Evolutionary conservation across 2,329 filamentous ascomycete genomes (phyloP).

Genomic region (Ceratocystis huliohia): DNA sequence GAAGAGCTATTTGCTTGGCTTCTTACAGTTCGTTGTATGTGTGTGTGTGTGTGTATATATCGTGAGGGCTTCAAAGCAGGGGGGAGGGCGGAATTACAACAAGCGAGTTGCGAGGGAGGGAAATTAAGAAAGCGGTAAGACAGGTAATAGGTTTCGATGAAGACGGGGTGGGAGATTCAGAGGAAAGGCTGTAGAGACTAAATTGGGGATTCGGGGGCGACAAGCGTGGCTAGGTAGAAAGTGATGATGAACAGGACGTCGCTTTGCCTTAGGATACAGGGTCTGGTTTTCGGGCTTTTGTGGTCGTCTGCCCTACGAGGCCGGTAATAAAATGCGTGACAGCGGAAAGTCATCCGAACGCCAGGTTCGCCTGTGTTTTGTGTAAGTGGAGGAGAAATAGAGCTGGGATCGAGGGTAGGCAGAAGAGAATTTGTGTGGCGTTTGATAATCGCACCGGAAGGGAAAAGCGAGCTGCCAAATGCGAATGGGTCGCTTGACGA

Average conservation of each 20-base stretch:
- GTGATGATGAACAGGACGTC: neutral
- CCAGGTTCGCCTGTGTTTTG: neutral
- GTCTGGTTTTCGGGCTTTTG: neutral
- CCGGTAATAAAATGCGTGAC: neutral
- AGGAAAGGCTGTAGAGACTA: neutral
- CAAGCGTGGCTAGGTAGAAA: neutral
- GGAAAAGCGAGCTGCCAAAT: neutral
- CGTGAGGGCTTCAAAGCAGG: neutral
- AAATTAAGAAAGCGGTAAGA: neutral
- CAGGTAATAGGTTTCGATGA: neutral
- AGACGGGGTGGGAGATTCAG: neutral
- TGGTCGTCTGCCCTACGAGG: slow-evolving; percentile 7
- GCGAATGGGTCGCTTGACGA: slow-evolving; percentile 7
- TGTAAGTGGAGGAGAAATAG: neutral
- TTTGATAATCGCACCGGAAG: neutral
- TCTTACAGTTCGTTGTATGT: neutral
- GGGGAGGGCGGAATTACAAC: neutral
- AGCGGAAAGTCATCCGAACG: slow-evolving; percentile 6
- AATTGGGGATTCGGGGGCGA: neutral
- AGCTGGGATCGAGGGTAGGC: slow-evolving; percentile 7
- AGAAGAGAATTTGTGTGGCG: neutral
- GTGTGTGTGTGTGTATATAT: neutral
- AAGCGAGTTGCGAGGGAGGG: neutral
- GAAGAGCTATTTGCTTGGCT: neutral
- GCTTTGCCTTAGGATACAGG: neutral